Evolutionary conservation across 257 asterid genomes (phyloP).

Genomic region (Asclepias syriaca): DNA sequence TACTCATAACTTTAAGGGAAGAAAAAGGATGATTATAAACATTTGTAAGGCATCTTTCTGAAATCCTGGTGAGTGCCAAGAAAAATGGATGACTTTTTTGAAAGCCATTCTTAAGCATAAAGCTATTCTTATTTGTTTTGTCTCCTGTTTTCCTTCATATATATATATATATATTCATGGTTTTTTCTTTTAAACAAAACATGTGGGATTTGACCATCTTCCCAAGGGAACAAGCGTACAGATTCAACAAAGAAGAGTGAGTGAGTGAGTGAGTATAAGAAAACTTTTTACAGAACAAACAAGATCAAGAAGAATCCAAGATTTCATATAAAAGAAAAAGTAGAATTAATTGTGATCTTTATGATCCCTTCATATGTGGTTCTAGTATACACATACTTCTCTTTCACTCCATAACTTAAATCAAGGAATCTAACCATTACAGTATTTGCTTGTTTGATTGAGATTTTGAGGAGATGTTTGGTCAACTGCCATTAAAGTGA

Average conservation of each 20-base stretch:
- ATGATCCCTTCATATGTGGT: not conserved
- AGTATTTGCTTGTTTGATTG: not conserved
- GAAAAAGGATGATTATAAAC: not conserved
- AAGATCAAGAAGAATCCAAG: not conserved
- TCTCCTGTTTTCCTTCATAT: not conserved
- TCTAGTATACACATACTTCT: not conserved
- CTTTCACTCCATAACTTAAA: not conserved
- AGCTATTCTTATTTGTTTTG: not conserved
- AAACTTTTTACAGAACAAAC: not conserved
- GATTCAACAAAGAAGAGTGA: conserved; percentile 6
- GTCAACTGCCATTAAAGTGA: conserved; percentile 5
- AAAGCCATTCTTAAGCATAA: not conserved
- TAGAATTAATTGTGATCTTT: not conserved
- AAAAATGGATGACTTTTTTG: conserved; percentile 18
- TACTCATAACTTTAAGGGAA: not conserved
- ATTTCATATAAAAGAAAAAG: not conserved
- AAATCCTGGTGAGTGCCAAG: conserved; percentile 46
- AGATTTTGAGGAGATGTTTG: not conserved
- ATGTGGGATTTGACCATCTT: not conserved
- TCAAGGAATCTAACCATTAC: not conserved
- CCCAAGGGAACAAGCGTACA: conserved; percentile 9
- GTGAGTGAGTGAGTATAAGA: not conserved
- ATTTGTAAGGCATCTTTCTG: conserved; percentile 18
- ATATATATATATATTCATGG: not conserved
- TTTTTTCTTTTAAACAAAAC: not conserved